Percentiles rank a stretch among this genome's conserved stretches.
Evolutionary conservation across 2,329 filamentous ascomycete genomes (phyloP).

Genomic region (Orbilia ellipsospora): DNA sequence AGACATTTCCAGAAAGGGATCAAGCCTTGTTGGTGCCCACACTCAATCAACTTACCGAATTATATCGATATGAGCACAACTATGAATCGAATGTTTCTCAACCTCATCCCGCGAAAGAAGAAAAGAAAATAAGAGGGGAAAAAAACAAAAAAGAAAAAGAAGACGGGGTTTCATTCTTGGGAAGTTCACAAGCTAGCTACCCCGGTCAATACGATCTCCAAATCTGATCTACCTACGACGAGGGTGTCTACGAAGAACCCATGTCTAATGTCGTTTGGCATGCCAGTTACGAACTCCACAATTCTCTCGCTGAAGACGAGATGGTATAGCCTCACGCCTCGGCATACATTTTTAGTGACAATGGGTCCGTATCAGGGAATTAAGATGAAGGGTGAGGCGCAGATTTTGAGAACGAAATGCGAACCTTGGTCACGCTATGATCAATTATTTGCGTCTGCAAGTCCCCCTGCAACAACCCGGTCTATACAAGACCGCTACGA

Average conservation of each 20-base stretch:
- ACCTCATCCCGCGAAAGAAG: slow-evolving; percentile 16
- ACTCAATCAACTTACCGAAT: slow-evolving; percentile 43
- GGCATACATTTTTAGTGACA: slow-evolving; percentile 35
- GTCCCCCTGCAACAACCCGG: slow-evolving; percentile 22
- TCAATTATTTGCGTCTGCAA: slow-evolving; percentile 27
- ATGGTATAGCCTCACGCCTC: slow-evolving; percentile 27
- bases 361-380: slow-evolving; percentile 41
- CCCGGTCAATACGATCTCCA: slow-evolving; percentile 36
- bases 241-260: slow-evolving; percentile 25
- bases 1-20: slow-evolving; percentile 37
- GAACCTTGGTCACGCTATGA: slow-evolving; percentile 44
- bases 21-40: slow-evolving; percentile 22
- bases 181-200: slow-evolving; percentile 38
- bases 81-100: slow-evolving; percentile 24
- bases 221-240: slow-evolving; percentile 37
- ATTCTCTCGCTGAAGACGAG: slow-evolving; percentile 45
- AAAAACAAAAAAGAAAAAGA: slow-evolving; percentile 11
- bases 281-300: slow-evolving; percentile 37
- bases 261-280: slow-evolving; percentile 28
- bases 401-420: slow-evolving; percentile 32
- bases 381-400: slow-evolving; percentile 44
- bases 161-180: slow-evolving; percentile 17
- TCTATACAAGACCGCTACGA: slow-evolving; percentile 15
- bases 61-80: slow-evolving; percentile 24
- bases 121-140: slow-evolving; percentile 8